Evolutionary conservation across 331 rosid species (phyloP).

Genomic region (Spiraea crenata): DNA sequence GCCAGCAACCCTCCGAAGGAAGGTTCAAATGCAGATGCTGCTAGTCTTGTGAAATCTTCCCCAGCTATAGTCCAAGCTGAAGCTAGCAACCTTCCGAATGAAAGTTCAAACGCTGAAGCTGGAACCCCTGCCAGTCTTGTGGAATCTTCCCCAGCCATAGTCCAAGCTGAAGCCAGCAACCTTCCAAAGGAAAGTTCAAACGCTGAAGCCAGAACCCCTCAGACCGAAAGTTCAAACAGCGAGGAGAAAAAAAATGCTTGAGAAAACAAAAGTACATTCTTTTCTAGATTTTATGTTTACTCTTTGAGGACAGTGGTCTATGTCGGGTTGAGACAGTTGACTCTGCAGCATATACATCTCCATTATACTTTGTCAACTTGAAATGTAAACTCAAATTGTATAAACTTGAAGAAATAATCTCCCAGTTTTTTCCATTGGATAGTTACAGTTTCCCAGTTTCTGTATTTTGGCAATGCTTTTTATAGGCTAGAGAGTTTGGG

Average conservation of each 20-base stretch:
- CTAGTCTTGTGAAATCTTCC: too few relatives aligned
- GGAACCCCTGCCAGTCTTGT: too few relatives aligned
- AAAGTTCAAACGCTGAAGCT: constrained; percentile 12
- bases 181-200: constrained; percentile 37
- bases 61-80: constrained; percentile 7
- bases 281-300: constrained; percentile 28
- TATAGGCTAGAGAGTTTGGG: background rate
- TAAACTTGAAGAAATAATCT: constrained; percentile 22
- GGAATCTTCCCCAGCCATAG: background rate
- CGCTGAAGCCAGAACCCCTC: constrained; percentile 8
- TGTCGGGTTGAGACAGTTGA: constrained; percentile 30
- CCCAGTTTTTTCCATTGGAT: constrained; percentile 16
- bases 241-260: constrained; percentile 28
- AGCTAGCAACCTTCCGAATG: constrained; percentile 38
- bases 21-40: constrained; percentile 1
- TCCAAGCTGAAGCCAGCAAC: constrained; percentile 25
- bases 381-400: constrained; percentile 12
- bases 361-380: constrained; percentile 10
- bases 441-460: background rate
- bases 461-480: background rate
- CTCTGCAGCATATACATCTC: constrained; percentile 40
- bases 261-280: constrained; percentile 19
- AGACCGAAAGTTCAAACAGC: constrained; percentile 39
- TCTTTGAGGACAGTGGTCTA: constrained; percentile 39
- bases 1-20: constrained; percentile 39